Conservation (phyloP, 2,329 filamentous ascomycete genomes). For the Colletotrichum gloeosporioides region DNA sequence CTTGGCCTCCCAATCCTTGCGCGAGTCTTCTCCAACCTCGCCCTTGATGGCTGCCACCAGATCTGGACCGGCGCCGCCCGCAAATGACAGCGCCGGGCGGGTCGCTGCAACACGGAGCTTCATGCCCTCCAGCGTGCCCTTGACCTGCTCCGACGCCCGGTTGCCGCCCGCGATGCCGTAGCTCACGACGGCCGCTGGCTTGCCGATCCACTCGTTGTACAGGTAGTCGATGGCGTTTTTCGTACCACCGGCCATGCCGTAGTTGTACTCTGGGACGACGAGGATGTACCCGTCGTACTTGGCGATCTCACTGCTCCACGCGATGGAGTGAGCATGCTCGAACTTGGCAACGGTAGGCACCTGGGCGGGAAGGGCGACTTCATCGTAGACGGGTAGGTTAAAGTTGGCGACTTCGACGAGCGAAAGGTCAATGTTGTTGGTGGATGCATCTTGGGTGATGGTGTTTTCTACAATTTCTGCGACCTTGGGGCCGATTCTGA, state of each 20-base stretch:
- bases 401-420: conserved; percentile 41
- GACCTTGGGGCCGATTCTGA: conserved; percentile 35
- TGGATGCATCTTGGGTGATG: conserved; percentile 27
- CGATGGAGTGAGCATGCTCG: conserved; percentile 43
- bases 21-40: conserved; percentile 25
- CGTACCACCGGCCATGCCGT: conserved; percentile 53
- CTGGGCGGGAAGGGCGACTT: conserved; percentile 42
- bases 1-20: conserved; percentile 26
- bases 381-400: conserved; percentile 51
- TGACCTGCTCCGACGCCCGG: conserved; percentile 28
- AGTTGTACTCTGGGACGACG: conserved; percentile 63
- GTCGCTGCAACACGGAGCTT: conserved; percentile 35
- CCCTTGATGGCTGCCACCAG: conserved; percentile 26
- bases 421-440: conserved; percentile 26
- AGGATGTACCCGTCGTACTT: conserved; percentile 45
- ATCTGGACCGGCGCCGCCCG: conserved; percentile 23
- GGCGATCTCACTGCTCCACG: conserved; percentile 50
- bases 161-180: conserved; percentile 55
- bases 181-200: conserved; percentile 57
- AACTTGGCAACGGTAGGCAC: conserved; percentile 41
- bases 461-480: conserved; percentile 34
- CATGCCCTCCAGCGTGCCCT: conserved; percentile 31
- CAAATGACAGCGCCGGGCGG: conserved; percentile 34
- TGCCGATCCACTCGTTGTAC: conserved; percentile 61
- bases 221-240: conserved; percentile 71